phyloP scores from a whole-genome alignment of 257 asterid genomes.

The Cynanchum wilfordii region DNA sequence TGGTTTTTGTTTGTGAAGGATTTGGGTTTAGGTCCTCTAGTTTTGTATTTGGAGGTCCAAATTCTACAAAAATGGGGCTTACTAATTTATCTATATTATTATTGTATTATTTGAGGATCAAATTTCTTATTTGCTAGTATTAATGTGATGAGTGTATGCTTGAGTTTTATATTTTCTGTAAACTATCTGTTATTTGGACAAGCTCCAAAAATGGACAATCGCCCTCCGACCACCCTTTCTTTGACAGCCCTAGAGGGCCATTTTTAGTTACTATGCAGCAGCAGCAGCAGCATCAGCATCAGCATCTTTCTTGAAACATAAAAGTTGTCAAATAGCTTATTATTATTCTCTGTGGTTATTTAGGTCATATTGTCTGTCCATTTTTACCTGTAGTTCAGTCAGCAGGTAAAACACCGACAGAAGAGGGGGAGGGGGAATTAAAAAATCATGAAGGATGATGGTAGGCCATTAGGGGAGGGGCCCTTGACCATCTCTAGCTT shows the following conservation, averaged over 20 bases:
- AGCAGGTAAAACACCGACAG: constrained; percentile 5
- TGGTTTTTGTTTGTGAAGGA: constrained; percentile 27
- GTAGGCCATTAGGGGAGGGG: constrained; percentile 9
- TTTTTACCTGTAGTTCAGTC: not conserved
- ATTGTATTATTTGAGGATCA: not conserved
- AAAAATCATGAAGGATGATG: not conserved
- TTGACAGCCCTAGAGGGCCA: not conserved
- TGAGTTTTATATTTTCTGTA: not conserved
- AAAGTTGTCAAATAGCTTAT: not conserved
- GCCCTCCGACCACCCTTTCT: not conserved
- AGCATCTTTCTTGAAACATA: not conserved
- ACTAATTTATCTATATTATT: constrained; percentile 20
- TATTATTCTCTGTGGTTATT: not conserved
- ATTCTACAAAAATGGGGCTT: constrained; percentile 26
- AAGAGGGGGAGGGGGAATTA: not conserved
- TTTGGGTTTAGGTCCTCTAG: constrained; percentile 43
- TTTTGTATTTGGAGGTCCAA: constrained; percentile 49
- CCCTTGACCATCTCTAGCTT: constrained; percentile 6
- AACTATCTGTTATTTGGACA: not conserved
- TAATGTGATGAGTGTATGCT: not conserved
- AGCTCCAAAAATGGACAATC: not conserved
- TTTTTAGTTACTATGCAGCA: too few species aligned
- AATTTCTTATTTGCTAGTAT: not conserved
- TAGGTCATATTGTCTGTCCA: not conserved
- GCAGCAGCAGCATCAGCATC: not conserved